Evolutionary conservation across 169 alveolate genomes (phyloP).

Genomic region (Eimeria maxima): DNA sequence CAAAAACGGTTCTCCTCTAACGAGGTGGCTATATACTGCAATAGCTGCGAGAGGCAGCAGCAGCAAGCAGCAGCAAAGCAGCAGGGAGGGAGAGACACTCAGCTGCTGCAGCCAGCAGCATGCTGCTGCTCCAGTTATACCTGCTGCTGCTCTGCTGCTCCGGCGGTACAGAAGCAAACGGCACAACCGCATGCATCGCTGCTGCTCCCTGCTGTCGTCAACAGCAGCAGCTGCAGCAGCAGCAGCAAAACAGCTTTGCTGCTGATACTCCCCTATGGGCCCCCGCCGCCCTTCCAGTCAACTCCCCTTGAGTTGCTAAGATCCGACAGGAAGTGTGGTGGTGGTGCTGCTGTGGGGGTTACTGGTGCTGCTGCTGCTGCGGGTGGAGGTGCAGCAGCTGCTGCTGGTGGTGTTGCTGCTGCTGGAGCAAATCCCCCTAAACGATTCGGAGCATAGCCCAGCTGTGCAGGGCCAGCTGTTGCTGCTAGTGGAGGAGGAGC

Average conservation of each 20-base stretch:
- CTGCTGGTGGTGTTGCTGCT: slow-evolving; percentile 6
- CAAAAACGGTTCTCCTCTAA: too few species aligned
- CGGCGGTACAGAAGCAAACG: too few species aligned
- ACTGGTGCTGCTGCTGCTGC: too few species aligned
- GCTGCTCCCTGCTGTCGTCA: background rate
- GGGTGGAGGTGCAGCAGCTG: background rate
- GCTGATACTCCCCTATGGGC: slow-evolving; percentile 1
- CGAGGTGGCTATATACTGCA: background rate
- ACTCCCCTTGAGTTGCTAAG: background rate
- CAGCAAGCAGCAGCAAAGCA: slow-evolving; percentile 8
- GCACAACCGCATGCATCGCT: background rate
- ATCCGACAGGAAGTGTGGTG: background rate
- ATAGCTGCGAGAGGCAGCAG: background rate
- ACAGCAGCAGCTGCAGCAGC: background rate
- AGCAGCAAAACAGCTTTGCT: background rate
- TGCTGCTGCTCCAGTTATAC: background rate
- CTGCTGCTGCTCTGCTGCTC: slow-evolving; percentile 28
- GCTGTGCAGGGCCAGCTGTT: background rate
- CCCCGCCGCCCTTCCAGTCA: background rate
- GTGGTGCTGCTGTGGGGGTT: background rate
- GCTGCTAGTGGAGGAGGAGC: slow-evolving; percentile 15
- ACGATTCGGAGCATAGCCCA: background rate
- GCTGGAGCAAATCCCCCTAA: background rate
- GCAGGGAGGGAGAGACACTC: background rate
- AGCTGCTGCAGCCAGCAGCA: background rate